Evolutionary conservation across 164 flowering plant genomes (phyloP).

Genomic region (Chimonanthus salicifolius): DNA sequence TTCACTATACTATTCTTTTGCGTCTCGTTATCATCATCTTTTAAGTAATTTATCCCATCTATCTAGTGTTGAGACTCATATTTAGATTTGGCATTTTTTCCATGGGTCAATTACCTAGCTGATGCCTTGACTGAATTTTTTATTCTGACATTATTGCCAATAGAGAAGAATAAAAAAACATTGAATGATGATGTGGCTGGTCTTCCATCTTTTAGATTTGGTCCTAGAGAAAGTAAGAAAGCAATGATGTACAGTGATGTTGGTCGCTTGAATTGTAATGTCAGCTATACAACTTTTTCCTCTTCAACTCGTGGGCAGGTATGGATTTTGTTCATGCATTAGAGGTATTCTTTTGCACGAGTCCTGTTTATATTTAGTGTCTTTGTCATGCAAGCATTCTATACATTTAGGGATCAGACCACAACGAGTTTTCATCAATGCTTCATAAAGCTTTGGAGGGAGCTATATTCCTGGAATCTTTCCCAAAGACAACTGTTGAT

Average conservation of each 20-base stretch:
- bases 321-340: not conserved
- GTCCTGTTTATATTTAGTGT: not conserved
- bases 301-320: conserved; percentile 78
- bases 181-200: not conserved
- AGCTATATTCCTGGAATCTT: conserved; percentile 75
- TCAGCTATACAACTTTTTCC: conserved; percentile 82
- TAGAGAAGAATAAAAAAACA: too few relatives aligned
- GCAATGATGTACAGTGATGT: conserved; percentile 90
- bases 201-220: conserved; percentile 50
- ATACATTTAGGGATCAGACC: conserved; percentile 57
- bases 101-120: too few relatives aligned
- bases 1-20: too few relatives aligned
- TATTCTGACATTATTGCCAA: too few relatives aligned
- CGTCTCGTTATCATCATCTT: too few relatives aligned
- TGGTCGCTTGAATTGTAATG: conserved; percentile 88
- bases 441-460: conserved; percentile 97
- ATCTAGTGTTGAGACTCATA: too few relatives aligned
- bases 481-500: conserved; percentile 97
- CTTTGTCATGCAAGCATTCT: not conserved
- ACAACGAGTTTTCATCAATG: conserved; percentile 79
- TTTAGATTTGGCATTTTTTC: too few relatives aligned
- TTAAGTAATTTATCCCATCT: too few relatives aligned
- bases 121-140: too few relatives aligned
- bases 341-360: not conserved
- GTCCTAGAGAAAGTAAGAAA: conserved; percentile 98